Evolutionary conservation across 106 monocot species (phyloP), one percentile per base, ranked within the genome.

Genomic region (Dendrobium catenatum): DNA sequence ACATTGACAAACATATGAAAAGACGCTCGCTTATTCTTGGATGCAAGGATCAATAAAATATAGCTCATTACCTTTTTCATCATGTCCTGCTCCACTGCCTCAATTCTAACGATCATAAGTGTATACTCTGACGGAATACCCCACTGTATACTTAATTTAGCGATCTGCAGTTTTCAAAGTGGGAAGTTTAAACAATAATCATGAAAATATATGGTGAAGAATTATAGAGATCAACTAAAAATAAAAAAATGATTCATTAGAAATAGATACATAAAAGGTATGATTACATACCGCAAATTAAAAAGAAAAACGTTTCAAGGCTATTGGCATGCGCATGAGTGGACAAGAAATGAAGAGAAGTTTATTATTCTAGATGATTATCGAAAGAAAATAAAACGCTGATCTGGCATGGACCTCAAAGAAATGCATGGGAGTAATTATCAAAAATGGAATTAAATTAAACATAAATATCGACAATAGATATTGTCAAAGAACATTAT

Each of bases 61-160:
- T 1, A 75, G 33, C 29, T 42, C 4, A 31, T 37, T 86, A 94
- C 93, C 91, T 87, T 77, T 78, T 86, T 84, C 43, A 16, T 17
- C 47, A 74, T 13, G 10, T 84, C 85, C 59, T 83, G 54, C 43
- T 61, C 82, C 82, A 79, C 84, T 24, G 56, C 72, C 73, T 80
- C 79, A 51, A 55, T 79, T 78, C 83, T 78, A 74, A 94, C 76
- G 77, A 88, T 40, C 89, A 92, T 83, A 76, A 77, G 58, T 48
- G 94, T 94, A 59, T 88, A 92, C 83, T 97, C 96, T 3, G 94
- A 97, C 58, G 85, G 43, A 33, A 97, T 75, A 42, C 85, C 89
- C 81, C 74, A 79, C 77, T 82, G 85, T 84, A 89, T 82, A 75
- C 96, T 94, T 72, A 90, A 49, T 58, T 89, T 83, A 41, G 43